Evolutionary conservation across 495 filamentous ascomycete genomes (phyloP), one percentile per base, ranked within the genome.

Genomic region (Rhypophila decipiens): DNA sequence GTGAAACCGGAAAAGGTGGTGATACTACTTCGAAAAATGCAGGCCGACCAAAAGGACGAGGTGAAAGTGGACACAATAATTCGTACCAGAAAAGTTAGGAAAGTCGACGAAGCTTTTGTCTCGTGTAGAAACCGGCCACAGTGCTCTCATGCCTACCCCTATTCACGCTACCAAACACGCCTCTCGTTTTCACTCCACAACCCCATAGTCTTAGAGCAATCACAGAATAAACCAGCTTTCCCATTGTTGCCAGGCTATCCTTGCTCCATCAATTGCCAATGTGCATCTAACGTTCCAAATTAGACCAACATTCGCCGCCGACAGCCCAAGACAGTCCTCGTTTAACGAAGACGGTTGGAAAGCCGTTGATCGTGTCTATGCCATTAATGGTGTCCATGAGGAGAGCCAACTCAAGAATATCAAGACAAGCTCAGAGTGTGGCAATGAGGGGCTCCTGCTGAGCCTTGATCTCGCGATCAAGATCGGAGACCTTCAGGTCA

Each of bases 401-500:
- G 46, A 46, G 47, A 27, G 51, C 43, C 42, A 41, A 42, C 46
- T 42, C 39, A 27, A 27, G 42, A 40, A 41, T 41, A 24, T 42
- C 33, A 49, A 49, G 12, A 50, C 47, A 46, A 20, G 29, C 12
- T 17, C 13, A 35, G 20, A 49, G 20, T 27, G 31, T 55, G 37
- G 52, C 41, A 40, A 67, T 53, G 46, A 74, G 49, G 35, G 69
- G 70, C 59, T 72, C 61, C 51, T 64, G 47, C 52, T 67, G 64
- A n/a, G 44, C 34, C 46, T 55, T 58, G 22, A 20, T 23, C 20
- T 22, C 35, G 13, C 54, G 45, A 12, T 42, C 40, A 35, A 50
- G 39, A 17, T 49, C 50, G 21, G 51, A 36, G 10, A 37, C 37
- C 20, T 54, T 71, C 70, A 85, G 82, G 55, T 83, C 78, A 10